Conservation (phyloP, 495 filamentous ascomycete species). For the Aspergillus bertholletiae region DNA sequence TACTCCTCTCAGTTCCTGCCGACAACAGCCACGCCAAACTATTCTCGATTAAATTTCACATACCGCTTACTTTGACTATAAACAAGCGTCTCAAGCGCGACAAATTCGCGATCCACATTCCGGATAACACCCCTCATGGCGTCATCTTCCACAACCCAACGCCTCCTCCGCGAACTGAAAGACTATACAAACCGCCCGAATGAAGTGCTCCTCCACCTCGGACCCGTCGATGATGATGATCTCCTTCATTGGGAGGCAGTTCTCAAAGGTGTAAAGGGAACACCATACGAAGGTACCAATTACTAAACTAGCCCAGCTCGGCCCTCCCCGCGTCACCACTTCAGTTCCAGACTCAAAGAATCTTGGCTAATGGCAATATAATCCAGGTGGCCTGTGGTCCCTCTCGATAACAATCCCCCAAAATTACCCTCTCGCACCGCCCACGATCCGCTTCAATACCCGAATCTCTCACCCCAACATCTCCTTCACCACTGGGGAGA, state of each 20-base stretch:
- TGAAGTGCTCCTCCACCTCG: constrained; percentile 56
- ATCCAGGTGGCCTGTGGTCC: constrained; percentile 74
- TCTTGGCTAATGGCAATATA: background rate
- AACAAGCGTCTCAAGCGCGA: constrained; percentile 9
- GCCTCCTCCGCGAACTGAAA: constrained; percentile 64
- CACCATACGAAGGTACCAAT: constrained; percentile 79
- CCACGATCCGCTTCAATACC: constrained; percentile 73
- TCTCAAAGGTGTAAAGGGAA: constrained; percentile 63
- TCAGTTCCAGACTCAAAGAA: background rate
- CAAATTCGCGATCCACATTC: background rate
- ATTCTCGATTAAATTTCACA: background rate
- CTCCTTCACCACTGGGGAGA: constrained; percentile 75
- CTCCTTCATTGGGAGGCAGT: constrained; percentile 76
- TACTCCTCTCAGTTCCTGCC: background rate
- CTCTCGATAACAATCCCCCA: constrained; percentile 73
- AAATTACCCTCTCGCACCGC: constrained; percentile 75
- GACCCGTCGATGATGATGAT: constrained; percentile 65
- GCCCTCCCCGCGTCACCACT: background rate
- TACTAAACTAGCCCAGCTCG: no score
- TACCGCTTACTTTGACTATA: background rate
- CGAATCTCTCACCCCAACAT: constrained; percentile 86
- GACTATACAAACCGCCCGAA: constrained; percentile 54
- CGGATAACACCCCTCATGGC: constrained; percentile 18
- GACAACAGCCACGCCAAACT: background rate
- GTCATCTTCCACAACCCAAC: constrained; percentile 43